These are phyloP conservation scores for Chlorella vulgaris DNA, from an alignment of 139 green algal genomes.

Conservation along the genomic window DNA sequence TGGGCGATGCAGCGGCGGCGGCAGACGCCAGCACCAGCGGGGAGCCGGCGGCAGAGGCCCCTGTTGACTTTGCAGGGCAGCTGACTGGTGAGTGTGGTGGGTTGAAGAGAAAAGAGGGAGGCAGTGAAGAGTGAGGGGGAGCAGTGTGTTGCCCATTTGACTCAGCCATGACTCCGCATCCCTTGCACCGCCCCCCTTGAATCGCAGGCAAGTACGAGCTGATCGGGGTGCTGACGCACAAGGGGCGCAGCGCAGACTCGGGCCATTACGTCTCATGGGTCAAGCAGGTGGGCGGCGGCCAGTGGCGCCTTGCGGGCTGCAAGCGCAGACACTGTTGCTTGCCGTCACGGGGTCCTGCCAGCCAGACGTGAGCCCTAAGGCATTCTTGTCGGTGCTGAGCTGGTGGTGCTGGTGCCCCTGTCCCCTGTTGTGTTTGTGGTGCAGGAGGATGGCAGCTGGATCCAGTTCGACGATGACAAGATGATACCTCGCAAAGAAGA, in stretches of 20 bases:
- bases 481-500: slow-evolving; percentile 80
- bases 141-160: neutral
- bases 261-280: slow-evolving; percentile 98
- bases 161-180: neutral
- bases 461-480: slow-evolving; percentile 97
- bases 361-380: too few species aligned
- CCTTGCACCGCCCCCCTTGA: neutral
- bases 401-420: neutral
- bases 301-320: neutral
- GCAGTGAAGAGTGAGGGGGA: neutral
- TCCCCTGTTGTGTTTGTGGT: neutral
- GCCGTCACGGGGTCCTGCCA: too few species aligned
- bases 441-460: slow-evolving; percentile 86
- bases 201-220: slow-evolving; percentile 93
- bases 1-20: slow-evolving; percentile 56
- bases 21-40: neutral
- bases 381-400: too few species aligned
- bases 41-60: neutral
- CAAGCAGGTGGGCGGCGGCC: slow-evolving; percentile 58
- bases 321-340: too few species aligned
- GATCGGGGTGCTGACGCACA: slow-evolving; percentile 94
- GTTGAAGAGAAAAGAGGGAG: neutral
- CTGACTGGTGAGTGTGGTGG: slow-evolving; percentile 1
- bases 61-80: neutral
- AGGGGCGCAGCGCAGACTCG: slow-evolving; percentile 93